Conservation (phyloP, 768 basidiomycete genomes). For the Tubosaeta brunneosetosa region DNA sequence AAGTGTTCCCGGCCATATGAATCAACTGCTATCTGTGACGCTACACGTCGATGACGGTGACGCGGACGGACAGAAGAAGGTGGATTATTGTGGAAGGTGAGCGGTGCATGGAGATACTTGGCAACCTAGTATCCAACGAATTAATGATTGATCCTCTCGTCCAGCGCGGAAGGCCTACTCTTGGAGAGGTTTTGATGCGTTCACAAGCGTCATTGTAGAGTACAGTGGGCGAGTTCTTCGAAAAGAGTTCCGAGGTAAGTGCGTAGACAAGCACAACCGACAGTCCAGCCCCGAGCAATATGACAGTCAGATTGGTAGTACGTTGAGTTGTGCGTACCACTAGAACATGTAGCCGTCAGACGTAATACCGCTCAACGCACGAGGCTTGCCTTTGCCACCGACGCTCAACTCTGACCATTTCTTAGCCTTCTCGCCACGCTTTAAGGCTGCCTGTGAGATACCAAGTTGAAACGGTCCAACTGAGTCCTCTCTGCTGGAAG, state of each 20-base stretch:
- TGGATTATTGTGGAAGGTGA: constrained; percentile 78
- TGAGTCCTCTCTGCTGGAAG: constrained; percentile 46
- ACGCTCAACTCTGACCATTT: constrained; percentile 79
- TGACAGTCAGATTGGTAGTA: constrained; percentile 49
- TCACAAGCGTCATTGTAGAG: constrained; percentile 61
- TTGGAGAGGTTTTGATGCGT: constrained; percentile 42
- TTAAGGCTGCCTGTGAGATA: constrained; percentile 51
- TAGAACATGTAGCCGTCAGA: constrained; percentile 1
- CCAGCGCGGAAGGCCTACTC: constrained; percentile 30
- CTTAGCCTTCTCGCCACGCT: constrained; percentile 51
- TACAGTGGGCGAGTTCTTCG: constrained; percentile 84
- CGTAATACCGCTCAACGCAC: background rate
- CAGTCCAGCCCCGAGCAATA: constrained; percentile 74
- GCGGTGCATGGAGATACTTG: constrained; percentile 61
- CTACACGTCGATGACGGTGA: constrained; percentile 78
- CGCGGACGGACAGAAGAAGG: constrained; percentile 72
- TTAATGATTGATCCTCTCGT: background rate
- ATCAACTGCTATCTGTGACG: constrained; percentile 73
- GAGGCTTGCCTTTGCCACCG: constrained; percentile 62
- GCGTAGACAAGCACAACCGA: constrained; percentile 72
- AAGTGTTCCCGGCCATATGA: constrained; percentile 74
- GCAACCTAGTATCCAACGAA: constrained; percentile 45
- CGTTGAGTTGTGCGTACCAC: constrained; percentile 40
- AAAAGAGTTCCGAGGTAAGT: constrained; percentile 78
- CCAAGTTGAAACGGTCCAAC: constrained; percentile 80